A percentile compares a stretch with the other conserved stretches of the same genome.
Conservation (phyloP, 495 filamentous ascomycete species). For the Cercophora scortea region DNA sequence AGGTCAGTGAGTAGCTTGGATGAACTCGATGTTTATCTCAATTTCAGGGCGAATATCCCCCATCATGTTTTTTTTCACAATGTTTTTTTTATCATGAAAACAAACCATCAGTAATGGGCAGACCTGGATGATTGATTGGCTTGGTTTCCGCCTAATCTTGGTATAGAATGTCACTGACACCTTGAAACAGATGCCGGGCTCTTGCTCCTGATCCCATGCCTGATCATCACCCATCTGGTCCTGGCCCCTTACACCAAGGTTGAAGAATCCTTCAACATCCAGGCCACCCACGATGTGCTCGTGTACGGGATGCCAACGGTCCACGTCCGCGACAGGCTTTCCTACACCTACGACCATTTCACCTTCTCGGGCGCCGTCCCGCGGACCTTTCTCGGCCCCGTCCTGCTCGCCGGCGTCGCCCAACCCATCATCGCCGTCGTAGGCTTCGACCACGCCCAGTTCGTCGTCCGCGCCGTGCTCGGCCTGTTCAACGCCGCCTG, state of each 20-base stretch:
- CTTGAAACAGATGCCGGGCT: slow-evolving; percentile 40
- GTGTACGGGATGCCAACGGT: slow-evolving; percentile 63
- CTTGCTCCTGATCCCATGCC: slow-evolving; percentile 48
- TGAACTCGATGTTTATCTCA: background rate
- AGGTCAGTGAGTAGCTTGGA: background rate
- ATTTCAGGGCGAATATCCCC: background rate
- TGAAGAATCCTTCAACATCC: slow-evolving; percentile 97
- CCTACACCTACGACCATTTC: slow-evolving; percentile 75
- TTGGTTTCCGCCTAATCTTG: too few relatives aligned
- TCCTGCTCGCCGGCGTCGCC: slow-evolving; percentile 60
- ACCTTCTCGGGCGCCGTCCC: slow-evolving; percentile 87
- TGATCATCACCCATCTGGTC: slow-evolving; percentile 69
- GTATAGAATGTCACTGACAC: too few relatives aligned
- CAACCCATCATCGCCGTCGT: slow-evolving; percentile 50
- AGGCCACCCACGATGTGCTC: slow-evolving; percentile 86
- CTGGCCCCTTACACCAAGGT: slow-evolving; percentile 93
- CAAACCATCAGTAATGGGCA: background rate
- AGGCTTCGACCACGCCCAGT: slow-evolving; percentile 38
- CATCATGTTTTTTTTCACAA: too few relatives aligned
- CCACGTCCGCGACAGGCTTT: slow-evolving; percentile 42
- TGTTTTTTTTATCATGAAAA: background rate
- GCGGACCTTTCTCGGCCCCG: slow-evolving; percentile 76
- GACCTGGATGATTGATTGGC: too few relatives aligned
- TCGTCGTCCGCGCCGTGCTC: slow-evolving; percentile 64
- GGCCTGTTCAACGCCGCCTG: slow-evolving; percentile 69